Evolutionary conservation across 306 rosid species (phyloP).

Genomic region (Betula pendula): DNA sequence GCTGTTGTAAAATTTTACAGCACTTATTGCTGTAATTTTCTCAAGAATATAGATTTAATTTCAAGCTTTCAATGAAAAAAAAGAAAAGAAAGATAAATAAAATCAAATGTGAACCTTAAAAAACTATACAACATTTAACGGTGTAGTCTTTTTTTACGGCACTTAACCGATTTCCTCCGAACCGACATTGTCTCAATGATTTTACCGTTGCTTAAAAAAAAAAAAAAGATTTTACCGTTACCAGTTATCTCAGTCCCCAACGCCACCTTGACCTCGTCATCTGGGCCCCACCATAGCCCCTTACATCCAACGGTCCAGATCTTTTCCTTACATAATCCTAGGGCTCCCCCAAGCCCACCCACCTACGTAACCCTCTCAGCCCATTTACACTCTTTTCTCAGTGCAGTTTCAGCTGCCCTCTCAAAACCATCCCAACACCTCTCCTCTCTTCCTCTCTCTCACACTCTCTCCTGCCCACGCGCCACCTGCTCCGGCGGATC

Average conservation of each 20-base stretch:
- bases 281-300: constrained; percentile 37
- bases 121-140: too few relatives aligned
- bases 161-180: too few relatives aligned
- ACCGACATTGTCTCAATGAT: background rate
- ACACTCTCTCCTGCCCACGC: constrained; percentile 23
- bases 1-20: too few relatives aligned
- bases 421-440: background rate
- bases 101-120: too few relatives aligned
- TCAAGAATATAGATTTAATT: too few relatives aligned
- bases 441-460: background rate
- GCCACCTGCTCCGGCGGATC: constrained; percentile 56
- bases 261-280: constrained; percentile 14
- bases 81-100: too few relatives aligned
- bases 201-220: too few relatives aligned
- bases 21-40: too few relatives aligned
- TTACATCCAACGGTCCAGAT: constrained; percentile 42
- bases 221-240: constrained; percentile 23
- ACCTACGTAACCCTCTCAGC: constrained; percentile 24
- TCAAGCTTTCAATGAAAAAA: too few relatives aligned
- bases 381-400: constrained; percentile 7
- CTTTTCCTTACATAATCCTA: constrained; percentile 24
- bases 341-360: constrained; percentile 53
- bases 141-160: too few relatives aligned
- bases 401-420: constrained; percentile 56
- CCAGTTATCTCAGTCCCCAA: constrained; percentile 3